phyloP scores from a whole-genome alignment of 495 filamentous ascomycete genomes.

The Xylaria curta region DNA sequence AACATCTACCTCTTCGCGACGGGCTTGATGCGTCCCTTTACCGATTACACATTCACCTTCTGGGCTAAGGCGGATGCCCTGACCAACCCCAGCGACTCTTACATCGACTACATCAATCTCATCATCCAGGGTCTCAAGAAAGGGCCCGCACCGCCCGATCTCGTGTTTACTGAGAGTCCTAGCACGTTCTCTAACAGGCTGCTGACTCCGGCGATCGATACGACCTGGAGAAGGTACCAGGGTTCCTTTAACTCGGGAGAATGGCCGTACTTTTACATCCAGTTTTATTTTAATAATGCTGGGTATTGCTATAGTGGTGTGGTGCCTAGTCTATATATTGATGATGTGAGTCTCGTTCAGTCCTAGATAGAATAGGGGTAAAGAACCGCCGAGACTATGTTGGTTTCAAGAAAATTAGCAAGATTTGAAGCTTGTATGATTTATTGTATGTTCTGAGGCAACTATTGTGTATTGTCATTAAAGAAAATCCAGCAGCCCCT shows the following conservation, averaged over 20 bases:
- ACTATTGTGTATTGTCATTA: neutral
- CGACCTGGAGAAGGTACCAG: conserved; percentile 19
- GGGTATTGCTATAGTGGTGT: conserved; percentile 9
- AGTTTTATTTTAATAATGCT: conserved; percentile 18
- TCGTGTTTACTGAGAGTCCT: conserved; percentile 9
- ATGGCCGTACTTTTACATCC: conserved; percentile 21
- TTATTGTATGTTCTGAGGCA: too few relatives aligned
- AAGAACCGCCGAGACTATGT: too few relatives aligned
- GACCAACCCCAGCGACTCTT: neutral
- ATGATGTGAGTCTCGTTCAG: conserved; percentile 18
- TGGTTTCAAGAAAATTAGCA: too few relatives aligned
- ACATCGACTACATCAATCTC: conserved; percentile 21
- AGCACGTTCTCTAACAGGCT: conserved; percentile 16
- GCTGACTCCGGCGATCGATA: conserved; percentile 9
- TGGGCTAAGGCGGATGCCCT: conserved; percentile 13
- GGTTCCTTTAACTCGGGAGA: conserved; percentile 20
- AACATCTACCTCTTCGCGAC: conserved; percentile 14
- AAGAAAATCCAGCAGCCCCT: neutral
- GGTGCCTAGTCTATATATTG: conserved; percentile 12
- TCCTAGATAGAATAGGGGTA: neutral
- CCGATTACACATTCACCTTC: conserved; percentile 17
- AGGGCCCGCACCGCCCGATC: conserved; percentile 10
- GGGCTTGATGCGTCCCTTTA: conserved; percentile 14
- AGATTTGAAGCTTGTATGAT: too few relatives aligned
- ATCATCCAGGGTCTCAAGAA: conserved; percentile 17